These are phyloP conservation scores for Ustilago sp. DNA, from an alignment of 1,284 basidiomycete species.

Conservation along the genomic window DNA sequence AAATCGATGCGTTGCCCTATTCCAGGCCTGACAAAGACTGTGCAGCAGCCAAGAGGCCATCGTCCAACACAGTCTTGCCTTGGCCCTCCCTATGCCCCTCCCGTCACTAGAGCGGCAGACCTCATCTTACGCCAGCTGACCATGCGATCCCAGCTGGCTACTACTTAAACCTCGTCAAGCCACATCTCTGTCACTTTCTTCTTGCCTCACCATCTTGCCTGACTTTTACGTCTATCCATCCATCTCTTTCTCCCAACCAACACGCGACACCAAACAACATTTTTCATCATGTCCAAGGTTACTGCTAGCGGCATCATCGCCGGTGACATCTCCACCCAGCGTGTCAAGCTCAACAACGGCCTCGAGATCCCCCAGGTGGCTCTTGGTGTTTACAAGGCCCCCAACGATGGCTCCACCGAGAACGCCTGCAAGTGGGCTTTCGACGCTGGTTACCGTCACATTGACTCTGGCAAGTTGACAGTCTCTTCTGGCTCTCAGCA, in stretches of 20 bases:
- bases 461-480: slow-evolving; percentile 62
- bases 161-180: slow-evolving; percentile 45
- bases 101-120: background rate
- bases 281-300: slow-evolving; percentile 48
- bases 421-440: slow-evolving; percentile 68
- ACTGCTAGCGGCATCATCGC: slow-evolving; percentile 45
- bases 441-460: slow-evolving; percentile 68
- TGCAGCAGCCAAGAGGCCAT: slow-evolving; percentile 29
- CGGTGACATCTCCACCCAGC: slow-evolving; percentile 65
- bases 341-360: slow-evolving; percentile 66
- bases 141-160: slow-evolving; percentile 5
- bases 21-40: background rate
- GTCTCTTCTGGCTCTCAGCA: background rate
- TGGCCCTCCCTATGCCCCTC: slow-evolving; percentile 4
- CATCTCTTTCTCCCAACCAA: slow-evolving; percentile 7
- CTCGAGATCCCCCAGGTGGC: slow-evolving; percentile 66
- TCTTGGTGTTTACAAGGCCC: slow-evolving; percentile 68
- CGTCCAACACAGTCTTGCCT: background rate
- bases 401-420: slow-evolving; percentile 68
- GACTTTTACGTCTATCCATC: background rate
- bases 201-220: slow-evolving; percentile 20
- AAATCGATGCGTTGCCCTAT: slow-evolving; percentile 18
- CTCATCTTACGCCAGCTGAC: slow-evolving; percentile 13
- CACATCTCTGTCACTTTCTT: slow-evolving; percentile 7
- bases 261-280: slow-evolving; percentile 4